Conservation (phyloP, 768 basidiomycete species). For the Psilocybe azurescens region DNA sequence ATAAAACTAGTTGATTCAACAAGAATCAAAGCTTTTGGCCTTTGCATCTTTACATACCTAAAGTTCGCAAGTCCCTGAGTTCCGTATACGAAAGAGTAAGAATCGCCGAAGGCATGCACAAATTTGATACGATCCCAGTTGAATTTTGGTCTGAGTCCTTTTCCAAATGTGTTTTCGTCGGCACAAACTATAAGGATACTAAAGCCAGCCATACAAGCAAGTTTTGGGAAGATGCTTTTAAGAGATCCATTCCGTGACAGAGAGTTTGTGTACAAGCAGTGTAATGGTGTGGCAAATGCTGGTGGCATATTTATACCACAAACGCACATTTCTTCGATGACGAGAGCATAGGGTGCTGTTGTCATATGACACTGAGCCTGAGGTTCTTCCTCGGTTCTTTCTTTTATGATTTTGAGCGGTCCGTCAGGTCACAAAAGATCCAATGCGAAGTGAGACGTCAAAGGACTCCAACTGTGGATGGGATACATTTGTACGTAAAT, state of each 20-base stretch:
- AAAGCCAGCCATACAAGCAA: neutral
- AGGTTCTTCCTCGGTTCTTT: neutral
- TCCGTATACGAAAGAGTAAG: slow-evolving; percentile 60
- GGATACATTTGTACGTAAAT: no score
- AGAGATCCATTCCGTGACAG: neutral
- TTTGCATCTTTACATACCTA: slow-evolving; percentile 36
- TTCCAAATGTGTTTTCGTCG: neutral
- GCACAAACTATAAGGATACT: neutral
- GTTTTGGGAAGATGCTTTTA: neutral
- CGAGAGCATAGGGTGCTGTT: neutral
- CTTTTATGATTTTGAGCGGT: neutral
- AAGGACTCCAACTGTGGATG: no score
- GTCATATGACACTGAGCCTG: neutral
- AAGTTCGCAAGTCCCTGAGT: slow-evolving; percentile 53
- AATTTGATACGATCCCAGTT: slow-evolving; percentile 48
- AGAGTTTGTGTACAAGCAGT: no score
- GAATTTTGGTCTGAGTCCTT: slow-evolving; percentile 28
- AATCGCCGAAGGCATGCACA: slow-evolving; percentile 61
- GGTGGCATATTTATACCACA: neutral
- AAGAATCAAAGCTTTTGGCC: neutral
- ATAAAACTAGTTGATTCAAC: slow-evolving; percentile 45
- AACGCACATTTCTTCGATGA: neutral
- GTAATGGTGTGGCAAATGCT: neutral
- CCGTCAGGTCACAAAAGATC: neutral
- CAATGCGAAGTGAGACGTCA: no score